Percentiles rank a stretch among this genome's conserved stretches.
Conservation (phyloP, 139 green algal genomes). For the Chlamydomonas sp. region DNA sequence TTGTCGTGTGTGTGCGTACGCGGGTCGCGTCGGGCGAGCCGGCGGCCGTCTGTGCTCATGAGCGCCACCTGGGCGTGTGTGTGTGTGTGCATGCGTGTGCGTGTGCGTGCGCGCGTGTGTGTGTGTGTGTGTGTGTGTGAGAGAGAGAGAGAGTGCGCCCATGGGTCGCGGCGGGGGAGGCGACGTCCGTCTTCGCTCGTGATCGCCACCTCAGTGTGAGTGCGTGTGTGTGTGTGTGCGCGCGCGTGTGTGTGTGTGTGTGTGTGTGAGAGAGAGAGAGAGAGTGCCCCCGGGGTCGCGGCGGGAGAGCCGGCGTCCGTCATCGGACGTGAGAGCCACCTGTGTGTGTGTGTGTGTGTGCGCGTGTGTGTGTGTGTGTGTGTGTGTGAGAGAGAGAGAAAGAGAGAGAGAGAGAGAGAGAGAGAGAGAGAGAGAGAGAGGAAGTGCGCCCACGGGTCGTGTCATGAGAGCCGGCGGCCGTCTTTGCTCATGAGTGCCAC, state of each 20-base stretch:
- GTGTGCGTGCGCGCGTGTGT: constrained; percentile 35
- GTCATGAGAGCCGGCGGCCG: neutral
- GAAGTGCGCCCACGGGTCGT: too few species aligned
- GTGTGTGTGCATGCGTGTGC: constrained; percentile 15
- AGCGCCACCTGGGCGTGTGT: constrained; percentile 10
- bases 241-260: neutral
- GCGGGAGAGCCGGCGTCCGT: too few species aligned
- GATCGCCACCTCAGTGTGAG: neutral
- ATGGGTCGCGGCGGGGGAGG: constrained; percentile 31
- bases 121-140: too few species aligned
- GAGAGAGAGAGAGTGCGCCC: too few species aligned
- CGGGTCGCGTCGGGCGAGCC: too few species aligned
- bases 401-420: too few species aligned
- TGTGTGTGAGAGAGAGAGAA: too few species aligned
- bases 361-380: neutral
- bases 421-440: too few species aligned
- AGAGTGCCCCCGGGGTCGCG: too few species aligned
- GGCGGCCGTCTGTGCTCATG: too few species aligned
- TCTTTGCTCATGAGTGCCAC: neutral
- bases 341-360: neutral
- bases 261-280: too few species aligned
- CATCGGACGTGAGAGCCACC: neutral
- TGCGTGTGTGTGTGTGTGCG: neutral
- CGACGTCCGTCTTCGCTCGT: constrained; percentile 15
- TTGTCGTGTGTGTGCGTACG: too few species aligned